A percentile compares a stretch with the other conserved stretches of the same genome.
phyloP scores from a whole-genome alignment of 257 asterid genomes.

The Cruciata laevipes region DNA sequence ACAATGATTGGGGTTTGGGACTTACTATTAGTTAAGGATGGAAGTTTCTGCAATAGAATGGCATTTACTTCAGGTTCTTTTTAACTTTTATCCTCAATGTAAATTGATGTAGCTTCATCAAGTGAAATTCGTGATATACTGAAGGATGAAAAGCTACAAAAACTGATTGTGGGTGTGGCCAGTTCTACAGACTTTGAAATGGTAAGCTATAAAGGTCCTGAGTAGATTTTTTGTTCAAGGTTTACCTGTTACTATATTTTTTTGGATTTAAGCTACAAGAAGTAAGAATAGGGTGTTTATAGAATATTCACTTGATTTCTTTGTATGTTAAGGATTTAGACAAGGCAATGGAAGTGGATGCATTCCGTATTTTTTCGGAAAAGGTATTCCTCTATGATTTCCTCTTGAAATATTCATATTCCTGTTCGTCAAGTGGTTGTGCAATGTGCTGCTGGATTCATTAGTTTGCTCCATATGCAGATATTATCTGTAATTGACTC shows the following conservation, averaged over 20 bases:
- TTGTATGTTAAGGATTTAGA: constrained; percentile 36
- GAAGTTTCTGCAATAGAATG: neutral
- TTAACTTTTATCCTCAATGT: neutral
- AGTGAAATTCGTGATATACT: constrained; percentile 48
- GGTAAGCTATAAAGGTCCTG: constrained; percentile 25
- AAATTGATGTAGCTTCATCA: constrained; percentile 38
- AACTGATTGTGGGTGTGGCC: constrained; percentile 38
- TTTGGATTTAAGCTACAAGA: neutral
- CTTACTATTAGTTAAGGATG: neutral
- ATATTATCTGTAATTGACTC: neutral
- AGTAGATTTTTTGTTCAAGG: neutral
- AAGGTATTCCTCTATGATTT: constrained; percentile 33
- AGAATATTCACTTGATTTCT: neutral
- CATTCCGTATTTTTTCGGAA: constrained; percentile 44
- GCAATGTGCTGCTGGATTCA: neutral
- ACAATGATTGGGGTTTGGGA: neutral
- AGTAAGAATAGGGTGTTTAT: neutral
- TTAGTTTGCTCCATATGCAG: constrained; percentile 1
- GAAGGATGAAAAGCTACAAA: constrained; percentile 53
- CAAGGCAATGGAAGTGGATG: constrained; percentile 52
- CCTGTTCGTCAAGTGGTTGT: neutral
- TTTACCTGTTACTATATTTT: neutral
- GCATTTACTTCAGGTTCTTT: neutral
- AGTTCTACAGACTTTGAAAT: constrained; percentile 48
- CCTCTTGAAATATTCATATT: neutral